Evolutionary conservation across 225 moss, liverwort and hornwort genomes (phyloP).

Genomic region (Polytrichum formosum): DNA sequence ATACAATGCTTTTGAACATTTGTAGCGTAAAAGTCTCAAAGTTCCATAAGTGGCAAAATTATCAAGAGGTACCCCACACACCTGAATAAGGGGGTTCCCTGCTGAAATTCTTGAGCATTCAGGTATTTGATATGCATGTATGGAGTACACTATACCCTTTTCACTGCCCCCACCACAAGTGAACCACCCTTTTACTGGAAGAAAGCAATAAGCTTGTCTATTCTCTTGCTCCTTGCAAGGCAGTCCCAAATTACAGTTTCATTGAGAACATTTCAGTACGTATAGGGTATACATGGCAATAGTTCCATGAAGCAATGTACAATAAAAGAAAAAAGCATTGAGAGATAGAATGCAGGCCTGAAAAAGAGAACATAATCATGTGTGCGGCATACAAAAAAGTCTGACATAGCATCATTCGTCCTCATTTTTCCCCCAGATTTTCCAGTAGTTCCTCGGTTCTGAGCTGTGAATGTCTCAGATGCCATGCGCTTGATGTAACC

Average conservation of each 20-base stretch:
- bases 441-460: slow-evolving; percentile 92
- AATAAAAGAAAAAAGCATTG: too few relatives aligned
- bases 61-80: slow-evolving; percentile 9
- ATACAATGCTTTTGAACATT: too few relatives aligned
- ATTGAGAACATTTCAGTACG: too few relatives aligned
- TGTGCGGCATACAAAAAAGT: slow-evolving; percentile 87
- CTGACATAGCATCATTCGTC: slow-evolving; percentile 83
- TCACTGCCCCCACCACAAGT: slow-evolving; percentile 54
- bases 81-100: slow-evolving; percentile 93
- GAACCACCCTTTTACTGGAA: neutral
- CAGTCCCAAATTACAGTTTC: too few relatives aligned
- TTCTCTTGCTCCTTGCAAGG: neutral
- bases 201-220: neutral
- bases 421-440: slow-evolving; percentile 95
- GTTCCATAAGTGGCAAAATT: too few relatives aligned
- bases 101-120: slow-evolving; percentile 94
- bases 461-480: slow-evolving; percentile 83
- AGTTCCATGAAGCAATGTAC: too few relatives aligned
- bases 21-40: too few relatives aligned
- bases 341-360: slow-evolving; percentile 34
- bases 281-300: too few relatives aligned
- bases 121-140: slow-evolving; percentile 96
- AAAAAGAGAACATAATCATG: slow-evolving; percentile 97
- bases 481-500: slow-evolving; percentile 99
- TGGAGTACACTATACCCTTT: slow-evolving; percentile 90